Percentiles rank a stretch among this genome's conserved stretches.
phyloP scores from a whole-genome alignment of 2,329 filamentous ascomycete species.

The Colletotrichum sp. region DNA sequence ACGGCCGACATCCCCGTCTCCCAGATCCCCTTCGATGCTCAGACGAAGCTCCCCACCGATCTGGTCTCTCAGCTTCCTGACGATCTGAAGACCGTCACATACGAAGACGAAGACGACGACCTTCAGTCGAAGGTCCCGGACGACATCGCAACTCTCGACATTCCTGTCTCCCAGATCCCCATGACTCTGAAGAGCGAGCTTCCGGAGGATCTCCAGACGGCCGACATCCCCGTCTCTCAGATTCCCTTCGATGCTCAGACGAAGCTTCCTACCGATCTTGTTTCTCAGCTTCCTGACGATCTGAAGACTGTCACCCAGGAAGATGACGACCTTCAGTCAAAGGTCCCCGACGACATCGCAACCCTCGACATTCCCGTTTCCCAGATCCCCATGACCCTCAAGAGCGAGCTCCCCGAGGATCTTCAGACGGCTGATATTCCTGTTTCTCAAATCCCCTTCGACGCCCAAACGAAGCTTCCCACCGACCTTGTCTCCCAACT shows the following conservation, averaged over 20 bases:
- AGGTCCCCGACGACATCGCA: constrained; percentile 1
- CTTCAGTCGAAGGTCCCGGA: not conserved
- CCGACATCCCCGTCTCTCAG: constrained; percentile 15
- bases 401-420: constrained; percentile 21
- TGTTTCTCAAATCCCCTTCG: constrained; percentile 11
- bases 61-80: constrained; percentile 7
- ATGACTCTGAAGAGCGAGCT: constrained; percentile 11
- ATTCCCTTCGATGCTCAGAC: constrained; percentile 10
- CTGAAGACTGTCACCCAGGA: not conserved
- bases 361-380: constrained; percentile 12
- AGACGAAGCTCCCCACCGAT: constrained; percentile 10
- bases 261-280: constrained; percentile 9
- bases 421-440: constrained; percentile 17
- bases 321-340: not conserved
- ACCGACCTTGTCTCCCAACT: not conserved
- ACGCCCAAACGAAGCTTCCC: constrained; percentile 10
- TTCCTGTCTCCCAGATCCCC: constrained; percentile 13
- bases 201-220: constrained; percentile 20
- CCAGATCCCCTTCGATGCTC: constrained; percentile 10
- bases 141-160: constrained; percentile 10
- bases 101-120: not conserved
- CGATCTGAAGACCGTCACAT: not conserved
- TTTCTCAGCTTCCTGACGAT: constrained; percentile 5
- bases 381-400: constrained; percentile 5
- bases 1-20: constrained; percentile 18